Percentiles rank a stretch among this genome's conserved stretches.
Conservation (phyloP, 2,329 filamentous ascomycete species). For the Aspergillus neotritici region DNA sequence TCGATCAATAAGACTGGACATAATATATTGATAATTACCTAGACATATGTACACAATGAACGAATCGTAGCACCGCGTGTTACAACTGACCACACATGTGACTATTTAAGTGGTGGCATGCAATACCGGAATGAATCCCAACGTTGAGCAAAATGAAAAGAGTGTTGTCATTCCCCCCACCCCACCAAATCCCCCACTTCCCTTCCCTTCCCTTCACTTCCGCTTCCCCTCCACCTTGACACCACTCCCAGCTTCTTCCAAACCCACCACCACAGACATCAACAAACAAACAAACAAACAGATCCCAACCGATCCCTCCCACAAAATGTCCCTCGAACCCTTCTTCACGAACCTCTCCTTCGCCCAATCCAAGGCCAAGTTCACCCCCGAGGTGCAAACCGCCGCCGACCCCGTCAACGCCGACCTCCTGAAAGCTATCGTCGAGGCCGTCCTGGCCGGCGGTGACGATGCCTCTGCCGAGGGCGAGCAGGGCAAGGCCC, state of each 20-base stretch:
- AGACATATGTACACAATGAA: too few species aligned
- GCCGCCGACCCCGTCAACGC: slow-evolving; percentile 22
- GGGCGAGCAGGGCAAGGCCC: slow-evolving; percentile 15
- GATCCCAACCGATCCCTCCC: too few species aligned
- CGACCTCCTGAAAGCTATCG: slow-evolving; percentile 21
- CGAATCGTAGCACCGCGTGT: too few species aligned
- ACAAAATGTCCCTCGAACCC: slow-evolving; percentile 24
- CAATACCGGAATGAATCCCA: too few species aligned
- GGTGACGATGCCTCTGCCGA: slow-evolving; percentile 14
- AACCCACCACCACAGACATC: slow-evolving; percentile 2
- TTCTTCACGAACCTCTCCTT: slow-evolving; percentile 24
- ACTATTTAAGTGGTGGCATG: too few species aligned
- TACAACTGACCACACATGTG: too few species aligned
- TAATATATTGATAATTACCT: too few species aligned
- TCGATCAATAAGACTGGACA: too few species aligned
- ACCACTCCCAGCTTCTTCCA: too few species aligned
- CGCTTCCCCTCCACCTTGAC: neutral
- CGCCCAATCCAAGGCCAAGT: slow-evolving; percentile 25
- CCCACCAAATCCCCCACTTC: slow-evolving; percentile 7
- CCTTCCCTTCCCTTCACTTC: neutral
- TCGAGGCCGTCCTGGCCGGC: slow-evolving; percentile 18
- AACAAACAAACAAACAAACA: slow-evolving; percentile 1
- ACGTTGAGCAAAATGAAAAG: too few species aligned
- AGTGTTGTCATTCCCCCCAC: slow-evolving; percentile 6
- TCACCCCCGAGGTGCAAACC: slow-evolving; percentile 24